Conservation (phyloP, 106 monocot genomes). For the Cymbidium sinense region DNA sequence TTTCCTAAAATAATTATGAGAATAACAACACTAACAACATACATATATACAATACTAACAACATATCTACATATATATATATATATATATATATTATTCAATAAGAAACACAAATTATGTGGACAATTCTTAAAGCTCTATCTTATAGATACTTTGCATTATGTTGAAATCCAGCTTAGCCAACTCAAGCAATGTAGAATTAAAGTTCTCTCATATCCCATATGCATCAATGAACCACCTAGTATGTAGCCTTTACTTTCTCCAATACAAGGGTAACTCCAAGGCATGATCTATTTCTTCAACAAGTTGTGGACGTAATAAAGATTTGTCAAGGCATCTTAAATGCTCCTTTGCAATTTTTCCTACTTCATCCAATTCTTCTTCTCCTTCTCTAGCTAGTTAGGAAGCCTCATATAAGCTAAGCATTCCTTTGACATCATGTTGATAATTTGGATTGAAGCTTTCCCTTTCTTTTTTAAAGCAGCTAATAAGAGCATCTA, state of each 20-base stretch:
- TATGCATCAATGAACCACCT: conserved; percentile 40
- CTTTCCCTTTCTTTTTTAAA: conserved; percentile 12
- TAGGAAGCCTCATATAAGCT: conserved; percentile 41
- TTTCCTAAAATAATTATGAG: neutral
- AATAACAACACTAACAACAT: too few relatives aligned
- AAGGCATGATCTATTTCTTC: conserved; percentile 31
- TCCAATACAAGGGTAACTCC: conserved; percentile 55
- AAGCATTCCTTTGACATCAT: conserved; percentile 12
- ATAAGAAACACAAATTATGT: neutral
- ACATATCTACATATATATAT: neutral
- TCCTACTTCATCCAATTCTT: conserved; percentile 16
- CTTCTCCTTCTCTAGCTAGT: conserved; percentile 22
- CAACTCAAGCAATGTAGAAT: conserved; percentile 28
- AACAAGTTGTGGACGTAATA: neutral
- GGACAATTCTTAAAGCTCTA: conserved; percentile 26
- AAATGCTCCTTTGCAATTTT: conserved; percentile 10
- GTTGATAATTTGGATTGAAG: neutral
- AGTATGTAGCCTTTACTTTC: conserved; percentile 33
- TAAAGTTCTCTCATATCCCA: conserved; percentile 15
- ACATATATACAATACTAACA: too few relatives aligned
- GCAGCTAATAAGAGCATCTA: conserved; percentile 2
- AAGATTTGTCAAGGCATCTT: neutral
- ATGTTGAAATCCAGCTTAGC: conserved; percentile 56
- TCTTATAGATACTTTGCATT: conserved; percentile 25
- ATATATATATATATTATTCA: neutral